A percentile compares a stretch with the other conserved stretches of the same genome.
Evolutionary conservation across 257 asterid genomes (phyloP).

Genomic region (Lycium barbarum): DNA sequence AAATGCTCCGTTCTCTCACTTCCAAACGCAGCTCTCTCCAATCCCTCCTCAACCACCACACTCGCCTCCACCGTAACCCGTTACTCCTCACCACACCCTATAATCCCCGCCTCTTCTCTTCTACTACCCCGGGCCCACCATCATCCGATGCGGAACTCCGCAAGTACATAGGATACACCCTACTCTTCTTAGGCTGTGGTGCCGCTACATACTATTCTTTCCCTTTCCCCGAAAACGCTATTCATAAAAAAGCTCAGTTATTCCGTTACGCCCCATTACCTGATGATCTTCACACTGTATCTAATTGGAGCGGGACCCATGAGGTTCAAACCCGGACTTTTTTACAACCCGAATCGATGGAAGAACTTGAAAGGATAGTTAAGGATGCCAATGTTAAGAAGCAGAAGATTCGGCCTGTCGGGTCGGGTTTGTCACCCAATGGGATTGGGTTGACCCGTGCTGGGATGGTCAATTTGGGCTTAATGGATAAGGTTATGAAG

Average conservation of each 20-base stretch:
- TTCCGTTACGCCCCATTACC: constrained; percentile 96
- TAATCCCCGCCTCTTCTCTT: constrained; percentile 31
- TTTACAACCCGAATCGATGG: constrained; percentile 72
- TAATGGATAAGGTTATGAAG: constrained; percentile 64
- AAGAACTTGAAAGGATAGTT: constrained; percentile 66
- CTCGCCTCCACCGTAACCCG: constrained; percentile 33
- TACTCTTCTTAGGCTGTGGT: constrained; percentile 82
- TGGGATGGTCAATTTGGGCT: constrained; percentile 93
- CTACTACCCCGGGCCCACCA: constrained; percentile 48
- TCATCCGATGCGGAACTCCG: constrained; percentile 80
- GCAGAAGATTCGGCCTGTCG: constrained; percentile 87
- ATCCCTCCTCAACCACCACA: constrained; percentile 6
- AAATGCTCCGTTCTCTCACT: constrained; percentile 60
- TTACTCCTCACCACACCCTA: constrained; percentile 25
- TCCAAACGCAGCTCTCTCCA: constrained; percentile 50
- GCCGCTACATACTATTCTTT: constrained; percentile 89
- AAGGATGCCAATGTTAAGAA: constrained; percentile 62
- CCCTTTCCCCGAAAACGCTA: constrained; percentile 79
- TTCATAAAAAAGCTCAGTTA: constrained; percentile 82
- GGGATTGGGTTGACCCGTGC: constrained; percentile 86
- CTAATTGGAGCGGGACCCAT: constrained; percentile 99
- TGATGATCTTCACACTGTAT: constrained; percentile 82
- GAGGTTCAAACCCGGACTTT: constrained; percentile 90
- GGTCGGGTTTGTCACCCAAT: constrained; percentile 91
- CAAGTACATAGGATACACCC: constrained; percentile 77